phyloP scores from a whole-genome alignment of 2,329 filamentous ascomycete species.

The Aspergillus ibericus region DNA sequence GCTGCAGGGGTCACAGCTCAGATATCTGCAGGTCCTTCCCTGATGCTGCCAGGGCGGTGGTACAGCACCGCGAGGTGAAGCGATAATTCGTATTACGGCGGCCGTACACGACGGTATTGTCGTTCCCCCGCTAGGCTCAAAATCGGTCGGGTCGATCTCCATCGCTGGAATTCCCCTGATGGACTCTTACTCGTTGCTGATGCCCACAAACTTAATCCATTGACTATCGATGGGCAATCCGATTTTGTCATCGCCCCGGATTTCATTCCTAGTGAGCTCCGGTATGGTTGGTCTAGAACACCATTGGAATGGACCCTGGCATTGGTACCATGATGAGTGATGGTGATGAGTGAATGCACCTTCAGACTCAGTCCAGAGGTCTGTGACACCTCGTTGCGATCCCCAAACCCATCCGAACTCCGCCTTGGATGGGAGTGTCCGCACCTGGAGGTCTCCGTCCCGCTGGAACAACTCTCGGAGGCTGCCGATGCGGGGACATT shows the following conservation, averaged over 20 bases:
- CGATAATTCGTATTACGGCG: not conserved
- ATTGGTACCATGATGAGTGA: not conserved
- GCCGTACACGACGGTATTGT: not conserved
- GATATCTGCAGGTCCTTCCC: too few relatives aligned
- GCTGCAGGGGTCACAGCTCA: too few relatives aligned
- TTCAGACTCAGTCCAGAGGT: not conserved
- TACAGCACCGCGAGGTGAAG: too few relatives aligned
- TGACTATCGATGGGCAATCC: not conserved
- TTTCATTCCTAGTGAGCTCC: not conserved
- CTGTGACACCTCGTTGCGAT: not conserved
- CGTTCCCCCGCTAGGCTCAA: not conserved
- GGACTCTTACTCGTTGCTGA: not conserved
- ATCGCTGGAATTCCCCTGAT: not conserved
- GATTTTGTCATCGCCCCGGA: not conserved
- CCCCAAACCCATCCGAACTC: not conserved
- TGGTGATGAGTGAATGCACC: not conserved
- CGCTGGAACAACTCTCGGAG: constrained; percentile 17
- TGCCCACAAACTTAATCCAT: not conserved
- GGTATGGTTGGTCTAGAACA: not conserved
- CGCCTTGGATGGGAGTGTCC: not conserved
- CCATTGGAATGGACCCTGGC: not conserved
- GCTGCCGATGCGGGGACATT: constrained; percentile 25
- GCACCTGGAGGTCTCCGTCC: constrained; percentile 23
- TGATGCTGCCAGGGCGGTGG: too few relatives aligned
- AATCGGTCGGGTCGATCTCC: not conserved